Evolutionary conservation across 345 rosid species (phyloP).

Genomic region (Melaleuca alternifolia): DNA sequence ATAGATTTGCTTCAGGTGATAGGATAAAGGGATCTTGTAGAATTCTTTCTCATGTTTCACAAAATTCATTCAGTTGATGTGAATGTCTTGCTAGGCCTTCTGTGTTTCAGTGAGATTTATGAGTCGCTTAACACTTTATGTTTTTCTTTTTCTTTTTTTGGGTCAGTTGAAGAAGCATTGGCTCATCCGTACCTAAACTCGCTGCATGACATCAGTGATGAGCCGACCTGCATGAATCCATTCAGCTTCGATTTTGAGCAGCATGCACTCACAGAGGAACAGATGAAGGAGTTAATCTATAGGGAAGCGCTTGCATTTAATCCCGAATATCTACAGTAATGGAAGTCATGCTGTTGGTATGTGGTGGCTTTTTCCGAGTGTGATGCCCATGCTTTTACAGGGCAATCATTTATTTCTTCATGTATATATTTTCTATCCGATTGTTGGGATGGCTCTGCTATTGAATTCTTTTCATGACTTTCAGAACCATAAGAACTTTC

Average conservation of each 20-base stretch:
- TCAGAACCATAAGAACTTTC: background rate
- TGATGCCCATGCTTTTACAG: constrained; percentile 1
- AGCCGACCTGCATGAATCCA: constrained; percentile 64
- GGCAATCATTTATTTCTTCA: background rate
- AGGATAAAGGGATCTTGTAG: background rate
- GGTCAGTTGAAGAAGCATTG: constrained; percentile 70
- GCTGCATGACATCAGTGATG: constrained; percentile 54
- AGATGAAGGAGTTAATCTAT: constrained; percentile 78
- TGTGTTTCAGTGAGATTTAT: background rate
- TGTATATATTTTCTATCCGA: background rate
- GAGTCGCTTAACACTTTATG: background rate
- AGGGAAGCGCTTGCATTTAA: constrained; percentile 79
- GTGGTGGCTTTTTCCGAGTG: constrained; percentile 3
- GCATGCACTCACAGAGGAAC: constrained; percentile 55
- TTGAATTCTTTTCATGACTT: background rate
- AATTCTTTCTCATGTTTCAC: background rate
- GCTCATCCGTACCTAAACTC: constrained; percentile 73
- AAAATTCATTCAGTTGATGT: background rate
- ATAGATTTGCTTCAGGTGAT: background rate
- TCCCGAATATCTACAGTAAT: constrained; percentile 45
- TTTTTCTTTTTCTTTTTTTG: constrained; percentile 2
- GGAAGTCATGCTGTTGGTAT: background rate
- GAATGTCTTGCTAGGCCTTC: background rate
- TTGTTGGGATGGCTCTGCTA: constrained; percentile 18
- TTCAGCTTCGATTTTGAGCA: constrained; percentile 71